phyloP scores from a whole-genome alignment of 306 rosid genomes.

The Ochetophila trinervis region DNA sequence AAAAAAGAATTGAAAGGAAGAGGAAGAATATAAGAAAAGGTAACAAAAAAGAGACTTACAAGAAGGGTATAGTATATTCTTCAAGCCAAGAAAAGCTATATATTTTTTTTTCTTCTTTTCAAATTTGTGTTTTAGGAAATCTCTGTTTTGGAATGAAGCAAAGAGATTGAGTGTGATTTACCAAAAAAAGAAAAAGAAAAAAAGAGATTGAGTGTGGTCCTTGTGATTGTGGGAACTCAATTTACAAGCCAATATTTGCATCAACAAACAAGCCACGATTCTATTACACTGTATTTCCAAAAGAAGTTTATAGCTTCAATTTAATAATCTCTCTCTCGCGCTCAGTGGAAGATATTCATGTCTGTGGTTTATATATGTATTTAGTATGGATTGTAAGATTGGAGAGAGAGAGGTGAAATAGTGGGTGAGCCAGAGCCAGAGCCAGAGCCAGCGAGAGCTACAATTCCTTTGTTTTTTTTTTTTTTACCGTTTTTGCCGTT shows the following conservation, averaged over 20 bases:
- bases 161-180: slow-evolving; percentile 66
- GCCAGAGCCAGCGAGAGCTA: slow-evolving; percentile 23
- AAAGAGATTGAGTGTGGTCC: slow-evolving; percentile 57
- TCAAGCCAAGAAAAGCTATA: slow-evolving; percentile 55
- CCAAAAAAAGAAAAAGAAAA: too few relatives aligned
- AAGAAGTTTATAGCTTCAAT: slow-evolving; percentile 13
- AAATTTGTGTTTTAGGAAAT: slow-evolving; percentile 14
- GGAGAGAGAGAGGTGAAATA: slow-evolving; percentile 14
- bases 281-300: not conserved
- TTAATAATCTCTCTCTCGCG: not conserved
- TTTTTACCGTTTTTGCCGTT: slow-evolving; percentile 25
- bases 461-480: slow-evolving; percentile 7
- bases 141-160: slow-evolving; percentile 58
- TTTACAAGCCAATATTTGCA: slow-evolving; percentile 17
- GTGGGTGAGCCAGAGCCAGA: too few relatives aligned
- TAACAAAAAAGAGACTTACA: slow-evolving; percentile 54
- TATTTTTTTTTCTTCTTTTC: not conserved
- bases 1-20: slow-evolving; percentile 20
- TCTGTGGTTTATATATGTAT: slow-evolving; percentile 5
- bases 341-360: slow-evolving; percentile 19
- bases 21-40: slow-evolving; percentile 17
- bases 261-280: slow-evolving; percentile 12
- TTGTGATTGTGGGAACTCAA: slow-evolving; percentile 25
- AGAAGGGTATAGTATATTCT: slow-evolving; percentile 56
- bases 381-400: not conserved